Conservation (phyloP, 805 yeast genomes). For the Yamadazyma nakazawae region DNA sequence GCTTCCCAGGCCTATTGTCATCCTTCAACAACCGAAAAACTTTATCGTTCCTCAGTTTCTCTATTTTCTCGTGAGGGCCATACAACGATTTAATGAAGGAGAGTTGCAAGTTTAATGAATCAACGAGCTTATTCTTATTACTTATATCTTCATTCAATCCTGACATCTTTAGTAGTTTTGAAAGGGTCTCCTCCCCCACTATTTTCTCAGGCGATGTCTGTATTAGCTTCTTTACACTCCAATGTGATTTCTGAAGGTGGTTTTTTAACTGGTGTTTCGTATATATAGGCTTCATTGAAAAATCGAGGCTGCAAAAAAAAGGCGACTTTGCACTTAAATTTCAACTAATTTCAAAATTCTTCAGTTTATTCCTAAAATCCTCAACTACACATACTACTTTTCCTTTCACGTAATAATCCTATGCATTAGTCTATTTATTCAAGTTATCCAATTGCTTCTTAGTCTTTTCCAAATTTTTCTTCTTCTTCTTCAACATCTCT, state of each 20-base stretch:
- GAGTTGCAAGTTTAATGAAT: conserved; percentile 34
- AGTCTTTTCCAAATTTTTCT: conserved; percentile 64
- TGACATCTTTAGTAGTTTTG: conserved; percentile 31
- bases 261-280: neutral
- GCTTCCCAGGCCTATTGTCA: conserved; percentile 27
- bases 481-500: conserved; percentile 65
- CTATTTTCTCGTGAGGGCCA: conserved; percentile 14
- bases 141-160: conserved; percentile 27
- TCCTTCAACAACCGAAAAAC: conserved; percentile 33
- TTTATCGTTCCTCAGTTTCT: conserved; percentile 17
- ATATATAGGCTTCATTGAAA: neutral
- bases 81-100: conserved; percentile 33
- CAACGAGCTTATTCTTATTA: conserved; percentile 19
- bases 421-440: conserved; percentile 3
- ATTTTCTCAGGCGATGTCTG: conserved; percentile 1
- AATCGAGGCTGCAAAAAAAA: neutral
- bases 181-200: conserved; percentile 6
- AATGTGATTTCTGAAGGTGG: conserved; percentile 2
- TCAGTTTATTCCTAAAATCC: neutral
- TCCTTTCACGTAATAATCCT: neutral
- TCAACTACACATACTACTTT: neutral
- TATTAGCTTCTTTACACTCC: conserved; percentile 19
- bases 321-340: neutral
- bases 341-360: neutral
- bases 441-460: conserved; percentile 38